A percentile compares a stretch with the other conserved stretches of the same genome.
These are phyloP conservation scores for Aureobasidium pullulans DNA, from an alignment of 2,329 filamentous ascomycete genomes.

Conservation along the genomic window DNA sequence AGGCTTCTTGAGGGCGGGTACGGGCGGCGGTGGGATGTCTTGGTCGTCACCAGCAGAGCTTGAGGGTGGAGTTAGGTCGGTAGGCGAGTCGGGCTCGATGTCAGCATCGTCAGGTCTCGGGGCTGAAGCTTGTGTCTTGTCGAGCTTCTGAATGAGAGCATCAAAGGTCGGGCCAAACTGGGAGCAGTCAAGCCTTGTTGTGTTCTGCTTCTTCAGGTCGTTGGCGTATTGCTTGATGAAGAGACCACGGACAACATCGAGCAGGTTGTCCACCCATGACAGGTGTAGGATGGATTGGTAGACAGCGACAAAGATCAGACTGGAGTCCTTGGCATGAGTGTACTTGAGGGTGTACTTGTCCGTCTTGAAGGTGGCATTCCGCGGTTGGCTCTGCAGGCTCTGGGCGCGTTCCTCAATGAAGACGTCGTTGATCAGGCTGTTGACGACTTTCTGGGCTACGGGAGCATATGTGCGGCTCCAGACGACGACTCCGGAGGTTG, in stretches of 20 bases:
- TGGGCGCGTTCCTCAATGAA: slow-evolving; percentile 91
- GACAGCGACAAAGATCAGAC: slow-evolving; percentile 93
- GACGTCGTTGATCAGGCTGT: slow-evolving; percentile 90
- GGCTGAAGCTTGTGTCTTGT: slow-evolving; percentile 43
- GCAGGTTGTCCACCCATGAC: slow-evolving; percentile 92
- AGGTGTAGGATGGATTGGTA: slow-evolving; percentile 93
- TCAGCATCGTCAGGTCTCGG: slow-evolving; percentile 16
- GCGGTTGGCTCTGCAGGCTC: slow-evolving; percentile 44
- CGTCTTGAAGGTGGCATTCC: slow-evolving; percentile 71
- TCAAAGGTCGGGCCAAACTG: slow-evolving; percentile 92
- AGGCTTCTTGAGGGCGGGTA: slow-evolving; percentile 46
- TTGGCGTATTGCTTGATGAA: slow-evolving; percentile 87
- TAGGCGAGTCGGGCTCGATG: slow-evolving; percentile 21
- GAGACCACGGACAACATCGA: slow-evolving; percentile 89
- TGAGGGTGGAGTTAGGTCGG: slow-evolving; percentile 46
- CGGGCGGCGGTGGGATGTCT: slow-evolving; percentile 46
- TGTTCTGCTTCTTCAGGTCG: slow-evolving; percentile 70
- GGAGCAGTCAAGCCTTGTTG: slow-evolving; percentile 65
- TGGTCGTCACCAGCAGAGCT: slow-evolving; percentile 42
- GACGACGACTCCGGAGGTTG: slow-evolving; percentile 89
- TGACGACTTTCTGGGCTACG: slow-evolving; percentile 76
- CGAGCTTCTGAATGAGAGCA: slow-evolving; percentile 79
- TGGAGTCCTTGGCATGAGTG: slow-evolving; percentile 85
- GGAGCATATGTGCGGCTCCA: slow-evolving; percentile 86
- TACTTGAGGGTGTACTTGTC: slow-evolving; percentile 95